Evolutionary conservation across 176 grass and related monocot species (phyloP).

Genomic region (Triticum monococcum): DNA sequence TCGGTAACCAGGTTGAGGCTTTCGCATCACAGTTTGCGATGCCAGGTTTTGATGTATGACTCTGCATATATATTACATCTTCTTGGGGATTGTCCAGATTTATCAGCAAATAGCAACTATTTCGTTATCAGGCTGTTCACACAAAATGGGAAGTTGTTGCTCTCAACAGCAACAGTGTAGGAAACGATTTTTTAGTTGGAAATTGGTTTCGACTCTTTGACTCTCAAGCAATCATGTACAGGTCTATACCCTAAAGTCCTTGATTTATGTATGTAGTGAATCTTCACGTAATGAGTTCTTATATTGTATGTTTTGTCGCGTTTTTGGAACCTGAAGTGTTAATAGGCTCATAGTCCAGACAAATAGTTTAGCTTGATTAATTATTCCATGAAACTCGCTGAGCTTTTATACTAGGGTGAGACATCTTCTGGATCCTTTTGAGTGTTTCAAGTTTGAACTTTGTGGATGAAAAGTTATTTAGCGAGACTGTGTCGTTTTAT

Average conservation of each 20-base stretch:
- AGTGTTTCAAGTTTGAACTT: too few species aligned
- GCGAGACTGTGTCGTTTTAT: too few species aligned
- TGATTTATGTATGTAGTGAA: slow-evolving; percentile 20
- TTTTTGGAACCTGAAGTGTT: neutral
- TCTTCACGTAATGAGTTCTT: slow-evolving; percentile 18
- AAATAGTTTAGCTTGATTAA: neutral
- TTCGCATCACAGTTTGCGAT: slow-evolving; percentile 93
- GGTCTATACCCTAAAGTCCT: slow-evolving; percentile 21
- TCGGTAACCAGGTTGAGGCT: slow-evolving; percentile 62
- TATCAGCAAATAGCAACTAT: slow-evolving; percentile 18
- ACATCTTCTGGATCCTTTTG: neutral
- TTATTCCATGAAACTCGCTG: neutral
- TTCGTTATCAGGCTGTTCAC: neutral
- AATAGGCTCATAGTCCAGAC: neutral
- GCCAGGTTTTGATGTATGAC: slow-evolving; percentile 84
- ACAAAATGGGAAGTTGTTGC: neutral
- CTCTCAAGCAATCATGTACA: slow-evolving; percentile 42
- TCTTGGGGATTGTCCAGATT: slow-evolving; percentile 29
- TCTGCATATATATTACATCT: slow-evolving; percentile 31
- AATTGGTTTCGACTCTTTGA: slow-evolving; percentile 14
- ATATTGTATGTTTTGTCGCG: neutral
- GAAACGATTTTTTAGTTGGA: slow-evolving; percentile 14
- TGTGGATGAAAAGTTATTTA: too few species aligned
- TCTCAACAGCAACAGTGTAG: slow-evolving; percentile 19
- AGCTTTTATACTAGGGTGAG: neutral